Evolutionary conservation across 352 stramenopile species (phyloP).

Genomic region (Phytopythium delawarense): DNA sequence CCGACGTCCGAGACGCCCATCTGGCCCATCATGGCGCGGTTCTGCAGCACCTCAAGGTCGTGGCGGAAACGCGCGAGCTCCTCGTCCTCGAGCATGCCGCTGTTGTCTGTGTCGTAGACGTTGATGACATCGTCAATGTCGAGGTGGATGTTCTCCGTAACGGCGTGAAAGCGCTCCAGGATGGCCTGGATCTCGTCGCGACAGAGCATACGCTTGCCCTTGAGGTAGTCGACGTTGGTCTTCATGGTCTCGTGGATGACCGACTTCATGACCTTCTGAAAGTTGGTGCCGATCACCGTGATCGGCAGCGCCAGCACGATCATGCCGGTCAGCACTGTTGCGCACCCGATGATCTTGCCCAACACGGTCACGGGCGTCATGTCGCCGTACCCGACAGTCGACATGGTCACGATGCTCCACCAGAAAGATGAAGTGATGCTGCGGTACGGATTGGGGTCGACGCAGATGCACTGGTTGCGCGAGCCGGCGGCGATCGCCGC

Average conservation of each 20-base stretch:
- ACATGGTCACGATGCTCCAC: conserved; percentile 92
- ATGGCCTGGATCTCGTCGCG: conserved; percentile 74
- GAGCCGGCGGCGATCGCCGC: conserved; percentile 20
- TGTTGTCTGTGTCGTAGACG: conserved; percentile 79
- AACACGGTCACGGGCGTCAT: conserved; percentile 71
- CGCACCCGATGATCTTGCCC: conserved; percentile 69
- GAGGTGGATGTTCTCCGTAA: conserved; percentile 69
- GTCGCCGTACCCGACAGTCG: conserved; percentile 88
- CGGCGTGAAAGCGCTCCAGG: conserved; percentile 61
- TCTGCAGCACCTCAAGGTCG: conserved; percentile 70
- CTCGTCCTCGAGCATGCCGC: conserved; percentile 69
- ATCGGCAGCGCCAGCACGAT: conserved; percentile 87
- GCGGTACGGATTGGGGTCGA: conserved; percentile 80
- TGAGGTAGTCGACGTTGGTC: conserved; percentile 71
- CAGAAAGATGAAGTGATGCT: conserved; percentile 81
- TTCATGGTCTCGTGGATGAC: conserved; percentile 78
- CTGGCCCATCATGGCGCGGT: conserved; percentile 46
- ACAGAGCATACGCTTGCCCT: conserved; percentile 65
- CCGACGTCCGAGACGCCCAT: conserved; percentile 20
- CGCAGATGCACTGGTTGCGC: conserved; percentile 33
- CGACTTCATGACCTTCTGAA: conserved; percentile 83
- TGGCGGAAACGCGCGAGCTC: conserved; percentile 65
- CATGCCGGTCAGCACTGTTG: conserved; percentile 77
- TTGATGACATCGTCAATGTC: conserved; percentile 76
- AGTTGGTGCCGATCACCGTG: conserved; percentile 87